Conservation (phyloP, 148 eudicot species). For the Cornus suecica region DNA sequence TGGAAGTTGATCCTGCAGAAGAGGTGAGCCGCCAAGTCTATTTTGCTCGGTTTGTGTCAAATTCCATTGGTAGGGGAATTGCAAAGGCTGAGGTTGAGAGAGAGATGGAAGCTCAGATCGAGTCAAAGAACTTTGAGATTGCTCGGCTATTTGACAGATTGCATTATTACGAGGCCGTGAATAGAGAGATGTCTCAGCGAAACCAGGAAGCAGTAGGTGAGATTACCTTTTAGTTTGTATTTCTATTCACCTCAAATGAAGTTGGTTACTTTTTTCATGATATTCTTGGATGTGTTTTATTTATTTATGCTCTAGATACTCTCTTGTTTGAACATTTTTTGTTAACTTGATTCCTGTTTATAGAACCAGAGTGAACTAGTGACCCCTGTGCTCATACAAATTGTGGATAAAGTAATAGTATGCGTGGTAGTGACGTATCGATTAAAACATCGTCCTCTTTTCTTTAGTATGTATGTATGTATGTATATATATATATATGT, state of each 20-base stretch:
- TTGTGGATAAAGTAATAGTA: neutral
- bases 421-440: neutral
- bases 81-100: conserved; percentile 83
- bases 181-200: conserved; percentile 96
- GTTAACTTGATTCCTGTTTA: neutral
- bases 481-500: neutral
- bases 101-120: conserved; percentile 77
- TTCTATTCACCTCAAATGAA: neutral
- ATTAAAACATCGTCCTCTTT: neutral
- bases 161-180: conserved; percentile 87
- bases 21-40: conserved; percentile 66
- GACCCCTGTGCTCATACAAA: neutral
- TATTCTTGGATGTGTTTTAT: neutral
- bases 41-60: conserved; percentile 67
- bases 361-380: neutral
- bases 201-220: conserved; percentile 95
- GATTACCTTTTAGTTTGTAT: conserved; percentile 10
- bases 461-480: neutral
- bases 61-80: conserved; percentile 70
- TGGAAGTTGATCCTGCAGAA: conserved; percentile 40
- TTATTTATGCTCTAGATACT: neutral
- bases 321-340: neutral
- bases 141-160: conserved; percentile 80
- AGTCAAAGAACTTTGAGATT: conserved; percentile 81
- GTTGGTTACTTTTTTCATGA: neutral